Evolutionary conservation across 2,329 filamentous ascomycete species (phyloP).

Genomic region (Fusarium veterinarium): DNA sequence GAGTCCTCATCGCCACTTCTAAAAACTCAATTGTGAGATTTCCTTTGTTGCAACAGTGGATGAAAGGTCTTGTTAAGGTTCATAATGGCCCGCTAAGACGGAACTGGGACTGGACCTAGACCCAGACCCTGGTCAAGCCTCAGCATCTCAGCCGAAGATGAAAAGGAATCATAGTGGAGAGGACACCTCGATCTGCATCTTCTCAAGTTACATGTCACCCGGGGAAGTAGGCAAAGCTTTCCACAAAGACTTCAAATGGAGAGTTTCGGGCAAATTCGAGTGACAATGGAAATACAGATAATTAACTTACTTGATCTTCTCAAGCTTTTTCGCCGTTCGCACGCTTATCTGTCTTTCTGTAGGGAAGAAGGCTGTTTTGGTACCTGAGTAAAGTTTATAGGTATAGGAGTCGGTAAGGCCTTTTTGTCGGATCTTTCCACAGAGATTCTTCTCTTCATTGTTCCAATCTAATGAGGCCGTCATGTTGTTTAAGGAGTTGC

Average conservation of each 20-base stretch:
- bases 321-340: not conserved
- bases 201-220: slow-evolving; percentile 4
- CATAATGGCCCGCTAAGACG: slow-evolving; percentile 16
- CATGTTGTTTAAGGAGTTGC: not conserved
- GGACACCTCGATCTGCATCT: slow-evolving; percentile 9
- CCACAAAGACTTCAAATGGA: not conserved
- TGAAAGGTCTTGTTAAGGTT: slow-evolving; percentile 18
- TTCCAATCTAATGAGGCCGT: not conserved
- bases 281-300: not conserved
- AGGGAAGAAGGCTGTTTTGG: not conserved
- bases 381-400: not conserved
- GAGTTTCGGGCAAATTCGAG: not conserved
- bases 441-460: not conserved
- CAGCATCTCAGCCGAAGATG: slow-evolving; percentile 18
- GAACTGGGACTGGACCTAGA: not conserved
- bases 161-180: slow-evolving; percentile 6
- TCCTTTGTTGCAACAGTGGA: not conserved
- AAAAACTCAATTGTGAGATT: not conserved
- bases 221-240: not conserved
- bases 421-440: slow-evolving; percentile 5
- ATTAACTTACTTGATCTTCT: not conserved
- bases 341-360: not conserved
- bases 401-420: not conserved
- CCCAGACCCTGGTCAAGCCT: slow-evolving; percentile 12
- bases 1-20: not conserved